Base-by-base conservation (phyloP, 148 eudicot genomes). In the Beta vulgaris region DNA sequence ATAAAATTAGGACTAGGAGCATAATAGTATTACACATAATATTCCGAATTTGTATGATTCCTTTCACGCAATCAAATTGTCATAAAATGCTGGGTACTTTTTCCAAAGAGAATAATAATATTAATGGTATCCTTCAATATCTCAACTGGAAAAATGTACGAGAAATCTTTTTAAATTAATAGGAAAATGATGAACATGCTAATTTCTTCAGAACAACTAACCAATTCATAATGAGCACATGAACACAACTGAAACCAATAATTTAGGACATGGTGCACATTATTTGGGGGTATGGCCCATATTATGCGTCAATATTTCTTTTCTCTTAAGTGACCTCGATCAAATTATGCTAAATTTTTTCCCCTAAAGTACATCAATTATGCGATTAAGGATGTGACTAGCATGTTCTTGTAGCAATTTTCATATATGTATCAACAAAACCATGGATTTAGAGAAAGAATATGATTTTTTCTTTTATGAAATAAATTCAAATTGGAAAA, bases 161-260 rank as follows among this genome's bases (percentile, higher is more conserved):
- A 80, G 34, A 25, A 9, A 13, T 31, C 0, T 29, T 25, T 21
- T 39, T 25, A 32, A 60, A 46, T 10, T 39, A 25, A 67, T 14
- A 42, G 8, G 14, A 34, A 19, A 53, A 64, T 40, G 26, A 79
- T 55, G 65, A 80, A 58, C 71, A 71, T 75, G 82, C 78, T 37
- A 62, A 75, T 74, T 70, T 49, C 44, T 71, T 80, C 68, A 66
- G 68, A 70, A 75, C 73, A 76, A 76, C 79, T 65, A 71, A 71
- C 75, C 65, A 65, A 63, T 63, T 76, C 72, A 80, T 80, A 76
- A 76, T 36, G 68, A 71, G 79, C 83, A 80, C 83, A 80, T 80
- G 83, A 80, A 44, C 28, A 18, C 79, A 76, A 80, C 79, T 65
- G 67, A 71, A 64, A 42, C 51, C 83, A 72, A 76, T 80, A 42